Evolutionary conservation across 202 grass and related monocot genomes (phyloP).

Genomic region (Alloteropsis angusta): DNA sequence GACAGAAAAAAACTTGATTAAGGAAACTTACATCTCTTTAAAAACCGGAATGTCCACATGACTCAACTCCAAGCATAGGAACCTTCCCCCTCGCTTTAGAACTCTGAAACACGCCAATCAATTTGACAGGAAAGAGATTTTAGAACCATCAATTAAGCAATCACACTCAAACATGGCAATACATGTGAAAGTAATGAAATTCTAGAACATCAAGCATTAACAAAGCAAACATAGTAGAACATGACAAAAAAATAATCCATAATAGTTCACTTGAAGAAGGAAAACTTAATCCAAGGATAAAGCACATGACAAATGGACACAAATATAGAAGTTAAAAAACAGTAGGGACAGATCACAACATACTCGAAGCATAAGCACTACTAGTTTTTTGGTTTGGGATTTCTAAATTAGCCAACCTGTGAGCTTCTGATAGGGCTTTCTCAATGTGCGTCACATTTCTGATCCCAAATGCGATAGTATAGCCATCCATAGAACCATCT

Average conservation of each 20-base stretch:
- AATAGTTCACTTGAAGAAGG: not conserved
- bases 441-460: conserved; percentile 97
- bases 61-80: conserved; percentile 90
- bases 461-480: conserved; percentile 93
- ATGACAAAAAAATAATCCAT: not conserved
- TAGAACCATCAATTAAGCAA: not conserved
- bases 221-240: not conserved
- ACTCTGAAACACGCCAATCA: conserved; percentile 50
- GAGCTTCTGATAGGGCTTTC: conserved; percentile 78
- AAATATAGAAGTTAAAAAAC: not conserved
- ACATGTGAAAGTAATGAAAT: conserved; percentile 9
- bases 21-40: conserved; percentile 73
- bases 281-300: not conserved
- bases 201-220: not conserved
- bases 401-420: conserved; percentile 43
- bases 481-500: conserved; percentile 87
- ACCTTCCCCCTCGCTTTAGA: conserved; percentile 79
- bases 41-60: conserved; percentile 73
- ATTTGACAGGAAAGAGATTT: conserved; percentile 19
- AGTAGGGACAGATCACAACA: not conserved
- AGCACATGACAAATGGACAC: not conserved
- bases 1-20: not conserved
- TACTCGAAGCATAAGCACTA: not conserved
- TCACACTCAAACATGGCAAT: conserved; percentile 37
- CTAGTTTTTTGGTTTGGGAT: not conserved